Evolutionary conservation across 495 filamentous ascomycete species (phyloP).

Genomic region (Penicillium coffeae): DNA sequence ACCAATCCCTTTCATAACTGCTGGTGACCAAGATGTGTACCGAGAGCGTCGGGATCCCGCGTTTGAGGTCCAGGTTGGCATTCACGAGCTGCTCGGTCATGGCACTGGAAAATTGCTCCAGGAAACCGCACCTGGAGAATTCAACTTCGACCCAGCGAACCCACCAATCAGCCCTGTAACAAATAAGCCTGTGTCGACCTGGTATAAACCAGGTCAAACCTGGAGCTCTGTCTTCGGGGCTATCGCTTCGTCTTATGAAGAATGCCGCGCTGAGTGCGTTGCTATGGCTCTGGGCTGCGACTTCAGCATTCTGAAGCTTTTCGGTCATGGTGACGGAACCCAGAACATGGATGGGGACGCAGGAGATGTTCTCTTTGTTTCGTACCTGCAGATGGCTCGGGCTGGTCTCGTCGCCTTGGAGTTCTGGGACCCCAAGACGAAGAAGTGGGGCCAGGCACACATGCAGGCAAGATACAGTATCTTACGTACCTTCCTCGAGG

Average conservation of each 20-base stretch:
- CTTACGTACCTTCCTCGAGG: constrained; percentile 79
- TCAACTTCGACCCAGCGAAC: constrained; percentile 78
- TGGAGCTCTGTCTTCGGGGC: constrained; percentile 91
- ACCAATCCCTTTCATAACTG: constrained; percentile 79
- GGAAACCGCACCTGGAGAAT: constrained; percentile 74
- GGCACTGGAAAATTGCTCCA: constrained; percentile 94
- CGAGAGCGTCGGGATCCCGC: constrained; percentile 74
- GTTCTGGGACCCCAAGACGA: constrained; percentile 78
- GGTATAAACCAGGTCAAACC: constrained; percentile 91
- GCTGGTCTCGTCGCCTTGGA: constrained; percentile 82
- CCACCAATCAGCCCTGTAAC: constrained; percentile 80
- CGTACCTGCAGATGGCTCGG: constrained; percentile 88
- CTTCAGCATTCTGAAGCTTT: constrained; percentile 82
- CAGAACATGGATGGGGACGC: constrained; percentile 68
- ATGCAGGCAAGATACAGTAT: constrained; percentile 94
- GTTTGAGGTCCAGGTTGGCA: constrained; percentile 92
- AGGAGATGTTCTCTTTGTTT: constrained; percentile 78
- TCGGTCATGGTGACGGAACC: constrained; percentile 78
- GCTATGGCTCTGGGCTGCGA: constrained; percentile 92
- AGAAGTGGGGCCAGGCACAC: constrained; percentile 93
- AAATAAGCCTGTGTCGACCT: constrained; percentile 71
- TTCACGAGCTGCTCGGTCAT: constrained; percentile 94
- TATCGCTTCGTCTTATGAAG: constrained; percentile 82
- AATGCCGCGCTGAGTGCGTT: constrained; percentile 80
- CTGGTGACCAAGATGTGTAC: constrained; percentile 71